Evolutionary conservation across 805 yeast genomes (phyloP).

Genomic region (Spathaspora boniae): DNA sequence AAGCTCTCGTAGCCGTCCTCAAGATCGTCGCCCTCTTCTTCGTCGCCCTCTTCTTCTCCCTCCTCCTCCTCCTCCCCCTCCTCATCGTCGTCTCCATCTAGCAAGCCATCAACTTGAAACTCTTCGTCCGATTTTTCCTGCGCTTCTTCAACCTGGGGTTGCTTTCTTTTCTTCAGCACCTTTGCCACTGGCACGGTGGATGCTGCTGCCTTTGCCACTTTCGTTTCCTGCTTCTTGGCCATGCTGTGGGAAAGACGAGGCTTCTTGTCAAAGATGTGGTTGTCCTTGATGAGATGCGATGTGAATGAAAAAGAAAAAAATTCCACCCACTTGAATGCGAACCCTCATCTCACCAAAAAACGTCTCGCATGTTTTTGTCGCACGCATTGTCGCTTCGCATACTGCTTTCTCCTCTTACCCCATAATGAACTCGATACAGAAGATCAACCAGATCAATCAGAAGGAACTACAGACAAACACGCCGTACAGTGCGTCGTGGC

Average conservation of each 20-base stretch:
- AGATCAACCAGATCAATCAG: slow-evolving; percentile 57
- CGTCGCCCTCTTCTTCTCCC: slow-evolving; percentile 26
- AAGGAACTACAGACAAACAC: slow-evolving; percentile 63
- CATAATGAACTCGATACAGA: slow-evolving; percentile 35
- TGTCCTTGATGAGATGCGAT: too few species aligned
- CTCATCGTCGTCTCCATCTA: slow-evolving; percentile 39
- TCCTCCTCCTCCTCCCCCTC: slow-evolving; percentile 25
- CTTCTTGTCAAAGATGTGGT: too few species aligned
- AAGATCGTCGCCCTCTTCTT: slow-evolving; percentile 36
- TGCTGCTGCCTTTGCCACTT: slow-evolving; percentile 2
- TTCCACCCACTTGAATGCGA: too few species aligned
- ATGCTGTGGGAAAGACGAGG: too few species aligned
- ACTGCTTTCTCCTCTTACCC: slow-evolving; percentile 5
- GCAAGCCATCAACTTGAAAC: slow-evolving; percentile 33
- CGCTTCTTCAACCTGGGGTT: slow-evolving; percentile 14
- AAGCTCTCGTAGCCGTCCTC: too few species aligned
- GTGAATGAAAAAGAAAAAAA: too few species aligned
- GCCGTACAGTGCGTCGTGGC: slow-evolving; percentile 78
- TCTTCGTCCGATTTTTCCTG: slow-evolving; percentile 29
- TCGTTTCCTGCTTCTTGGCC: slow-evolving; percentile 10
- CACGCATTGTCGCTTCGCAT: background rate
- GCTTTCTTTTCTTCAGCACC: slow-evolving; percentile 13
- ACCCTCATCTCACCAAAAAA: too few species aligned
- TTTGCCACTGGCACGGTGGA: slow-evolving; percentile 1
- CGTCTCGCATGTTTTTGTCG: too few species aligned